A percentile compares a stretch with the other conserved stretches of the same genome.
phyloP scores from a whole-genome alignment of 2,329 filamentous ascomycete species.

The Thielaviopsis euricoi region DNA sequence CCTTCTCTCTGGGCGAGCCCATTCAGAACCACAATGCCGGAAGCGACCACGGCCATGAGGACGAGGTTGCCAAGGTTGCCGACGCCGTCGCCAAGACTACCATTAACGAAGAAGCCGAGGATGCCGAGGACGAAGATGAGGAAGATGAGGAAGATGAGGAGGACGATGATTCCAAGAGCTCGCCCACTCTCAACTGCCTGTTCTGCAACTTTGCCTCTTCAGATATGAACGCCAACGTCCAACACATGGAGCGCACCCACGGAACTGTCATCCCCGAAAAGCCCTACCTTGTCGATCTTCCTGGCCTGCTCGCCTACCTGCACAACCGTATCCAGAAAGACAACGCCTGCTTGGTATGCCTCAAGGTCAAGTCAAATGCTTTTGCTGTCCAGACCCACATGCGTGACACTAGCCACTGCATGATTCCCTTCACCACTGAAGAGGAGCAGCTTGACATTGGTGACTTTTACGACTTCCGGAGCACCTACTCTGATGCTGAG shows the following conservation, averaged over 20 bases:
- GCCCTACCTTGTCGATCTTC: conserved; percentile 63
- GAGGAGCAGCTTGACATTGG: conserved; percentile 87
- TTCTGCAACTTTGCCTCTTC: conserved; percentile 86
- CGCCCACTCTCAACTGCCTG: conserved; percentile 47
- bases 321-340: conserved; percentile 64
- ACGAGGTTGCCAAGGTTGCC: conserved; percentile 62
- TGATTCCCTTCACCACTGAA: conserved; percentile 80
- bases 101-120: conserved; percentile 36
- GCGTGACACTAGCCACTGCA: conserved; percentile 92
- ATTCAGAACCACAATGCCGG: conserved; percentile 24
- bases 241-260: conserved; percentile 84
- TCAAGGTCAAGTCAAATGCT: conserved; percentile 62
- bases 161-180: conserved; percentile 18
- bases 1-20: conserved; percentile 78
- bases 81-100: conserved; percentile 62
- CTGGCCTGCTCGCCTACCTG: conserved; percentile 65
- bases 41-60: conserved; percentile 51
- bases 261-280: conserved; percentile 93
- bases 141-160: conserved; percentile 28
- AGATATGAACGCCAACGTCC: conserved; percentile 55
- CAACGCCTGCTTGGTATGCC: conserved; percentile 77
- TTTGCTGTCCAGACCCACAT: conserved; percentile 88
- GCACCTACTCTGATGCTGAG: conserved; percentile 77
- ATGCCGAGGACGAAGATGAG: conserved; percentile 28
- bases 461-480: conserved; percentile 92